Evolutionary conservation across 208 protist genomes (phyloP).

Genomic region (Acanthamoeba healyi): DNA sequence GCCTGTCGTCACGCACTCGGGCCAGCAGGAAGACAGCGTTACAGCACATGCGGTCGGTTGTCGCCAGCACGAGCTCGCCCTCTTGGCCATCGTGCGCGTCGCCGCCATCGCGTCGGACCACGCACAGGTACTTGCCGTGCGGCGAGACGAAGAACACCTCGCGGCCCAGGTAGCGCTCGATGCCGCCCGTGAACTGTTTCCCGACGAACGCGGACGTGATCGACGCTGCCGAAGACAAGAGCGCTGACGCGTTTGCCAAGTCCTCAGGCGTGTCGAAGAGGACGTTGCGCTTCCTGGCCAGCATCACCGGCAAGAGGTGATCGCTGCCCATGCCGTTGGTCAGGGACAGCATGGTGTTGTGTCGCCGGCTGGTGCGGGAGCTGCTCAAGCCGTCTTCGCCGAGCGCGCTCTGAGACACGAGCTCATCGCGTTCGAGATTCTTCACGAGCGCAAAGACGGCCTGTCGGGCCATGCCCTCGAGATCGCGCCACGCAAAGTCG

Average conservation of each 20-base stretch:
- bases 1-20: background rate
- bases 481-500: conserved; percentile 25
- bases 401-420: conserved; percentile 14
- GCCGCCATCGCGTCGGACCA: conserved; percentile 5
- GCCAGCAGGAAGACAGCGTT: conserved; percentile 37
- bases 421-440: conserved; percentile 38
- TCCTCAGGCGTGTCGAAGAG: background rate
- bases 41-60: conserved; percentile 32
- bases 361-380: background rate
- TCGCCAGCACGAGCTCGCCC: background rate
- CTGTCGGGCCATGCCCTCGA: conserved; percentile 38
- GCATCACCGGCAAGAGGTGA: background rate
- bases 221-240: background rate
- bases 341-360: background rate
- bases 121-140: conserved; percentile 42
- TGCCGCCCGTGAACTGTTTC: background rate
- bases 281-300: background rate
- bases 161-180: background rate
- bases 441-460: conserved; percentile 36
- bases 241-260: background rate
- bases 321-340: background rate
- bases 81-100: background rate
- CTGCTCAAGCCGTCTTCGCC: background rate
- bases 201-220: background rate
- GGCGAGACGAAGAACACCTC: conserved; percentile 40